Evolutionary conservation across 208 protist genomes (phyloP), one percentile per base, ranked within the genome.

Genomic region (Crithidia bombi): DNA sequence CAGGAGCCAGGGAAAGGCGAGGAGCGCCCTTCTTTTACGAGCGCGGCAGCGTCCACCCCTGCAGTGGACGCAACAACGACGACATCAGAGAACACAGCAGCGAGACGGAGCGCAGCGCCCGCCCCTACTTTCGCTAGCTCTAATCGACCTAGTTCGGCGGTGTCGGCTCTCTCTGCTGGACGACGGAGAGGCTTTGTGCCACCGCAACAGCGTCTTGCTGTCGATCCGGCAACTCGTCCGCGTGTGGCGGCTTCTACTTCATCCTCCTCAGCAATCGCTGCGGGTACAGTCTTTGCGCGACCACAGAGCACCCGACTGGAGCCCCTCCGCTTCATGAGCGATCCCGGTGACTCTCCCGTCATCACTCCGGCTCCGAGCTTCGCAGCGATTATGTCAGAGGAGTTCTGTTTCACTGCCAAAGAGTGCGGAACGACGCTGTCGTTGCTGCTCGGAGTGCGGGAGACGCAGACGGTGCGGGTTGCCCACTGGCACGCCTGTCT

Each of bases 401-500:
- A 19, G 2, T 81, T 76, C 41, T 38, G 12, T 17, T 81, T 81
- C 35, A 67, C 32, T 3, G 70, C 54, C 15, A 41, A 39, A 10
- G 57, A 70, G 11, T 69, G 71, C 26, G 71, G 71, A 7, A 17
- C 26, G 23, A 63, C 35, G 36, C 75, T 71, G 74, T 56, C 55
- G 9, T 65, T 19, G 9, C 35, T 63, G 14, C 46, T 61, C 35
- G 65, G 38, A n/a, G 61, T 56, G 49, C 23, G 12, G 5, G 54
- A 10, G 19, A 17, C 25, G 2, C 58, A 74, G 30, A 14, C 47
- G 32, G 73, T 84, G 23, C 49, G 38, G 17, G 10, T 50, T 0
- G 21, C 30, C 7, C 74, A 79, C 23, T 93, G 85, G 81, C 78
- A 78, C 59, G 73, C 59, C 17, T 46, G 82, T n/a, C 51, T 93